A percentile compares a stretch with the other conserved stretches of the same genome.
These are phyloP conservation scores for Osmanthus fragrans DNA, from an alignment of 257 asterid species.

Conservation along the genomic window DNA sequence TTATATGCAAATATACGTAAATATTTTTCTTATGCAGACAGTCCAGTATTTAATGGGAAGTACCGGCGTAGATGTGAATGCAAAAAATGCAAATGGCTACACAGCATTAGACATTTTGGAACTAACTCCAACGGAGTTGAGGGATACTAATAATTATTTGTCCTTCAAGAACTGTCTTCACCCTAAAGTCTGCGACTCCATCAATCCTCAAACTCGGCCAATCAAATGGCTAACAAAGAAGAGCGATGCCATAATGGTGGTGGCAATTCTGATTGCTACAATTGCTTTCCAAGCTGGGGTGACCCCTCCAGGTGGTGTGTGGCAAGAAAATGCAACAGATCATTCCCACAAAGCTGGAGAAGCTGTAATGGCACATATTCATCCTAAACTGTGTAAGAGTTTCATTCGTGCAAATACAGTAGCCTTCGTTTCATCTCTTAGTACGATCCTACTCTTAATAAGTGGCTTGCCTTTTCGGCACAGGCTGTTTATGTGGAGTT, in stretches of 20 bases:
- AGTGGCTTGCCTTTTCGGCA: slow-evolving; percentile 53
- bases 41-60: slow-evolving; percentile 23
- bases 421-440: slow-evolving; percentile 55
- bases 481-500: slow-evolving; percentile 38
- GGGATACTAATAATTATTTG: not conserved
- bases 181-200: not conserved
- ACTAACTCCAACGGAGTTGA: not conserved
- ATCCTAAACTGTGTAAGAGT: slow-evolving; percentile 24
- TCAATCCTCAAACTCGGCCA: not conserved
- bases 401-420: slow-evolving; percentile 42
- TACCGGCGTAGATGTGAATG: slow-evolving; percentile 27
- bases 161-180: not conserved
- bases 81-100: slow-evolving; percentile 29
- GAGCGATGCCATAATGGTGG: slow-evolving; percentile 43
- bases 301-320: slow-evolving; percentile 46
- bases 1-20: no score
- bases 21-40: slow-evolving; percentile 32
- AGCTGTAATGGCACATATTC: slow-evolving; percentile 44
- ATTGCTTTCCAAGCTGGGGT: slow-evolving; percentile 47
- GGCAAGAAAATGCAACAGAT: slow-evolving; percentile 26
- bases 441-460: slow-evolving; percentile 52
- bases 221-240: slow-evolving; percentile 36
- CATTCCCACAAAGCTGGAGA: slow-evolving; percentile 42
- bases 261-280: slow-evolving; percentile 43
- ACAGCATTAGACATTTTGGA: slow-evolving; percentile 30